phyloP scores from a whole-genome alignment of 768 basidiomycete genomes.

The Kwoniella newhampshirensis region DNA sequence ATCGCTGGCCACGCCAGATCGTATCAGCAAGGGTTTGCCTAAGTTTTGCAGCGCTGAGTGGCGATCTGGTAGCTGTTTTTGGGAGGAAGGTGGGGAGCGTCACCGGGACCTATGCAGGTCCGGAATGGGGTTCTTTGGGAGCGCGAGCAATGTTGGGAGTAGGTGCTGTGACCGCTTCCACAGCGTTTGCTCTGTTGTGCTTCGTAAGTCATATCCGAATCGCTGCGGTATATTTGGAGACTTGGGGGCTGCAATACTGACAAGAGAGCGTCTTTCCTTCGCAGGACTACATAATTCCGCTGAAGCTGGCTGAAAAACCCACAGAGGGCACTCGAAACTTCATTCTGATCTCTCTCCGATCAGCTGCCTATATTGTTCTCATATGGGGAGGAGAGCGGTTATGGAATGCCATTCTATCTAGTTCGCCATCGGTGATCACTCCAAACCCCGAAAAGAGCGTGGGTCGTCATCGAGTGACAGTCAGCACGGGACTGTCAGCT shows the following conservation, averaged over 20 bases:
- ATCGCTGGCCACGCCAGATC: constrained; percentile 2
- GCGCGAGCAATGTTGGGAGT: constrained; percentile 23
- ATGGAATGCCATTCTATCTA: constrained; percentile 14
- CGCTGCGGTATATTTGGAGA: too few relatives aligned
- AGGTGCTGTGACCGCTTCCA: constrained; percentile 25
- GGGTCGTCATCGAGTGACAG: constrained; percentile 5
- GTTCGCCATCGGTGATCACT: constrained; percentile 12
- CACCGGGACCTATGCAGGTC: constrained; percentile 20
- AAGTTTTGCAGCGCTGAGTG: constrained; percentile 26
- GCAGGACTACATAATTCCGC: constrained; percentile 34
- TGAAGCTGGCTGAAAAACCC: not conserved
- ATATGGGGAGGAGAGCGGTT: constrained; percentile 25
- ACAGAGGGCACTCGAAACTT: constrained; percentile 9
- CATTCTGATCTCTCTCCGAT: constrained; percentile 13
- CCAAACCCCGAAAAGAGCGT: constrained; percentile 34
- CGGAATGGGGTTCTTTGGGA: constrained; percentile 32
- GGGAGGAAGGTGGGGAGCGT: constrained; percentile 30
- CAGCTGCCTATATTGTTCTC: constrained; percentile 22
- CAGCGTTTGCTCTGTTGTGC: constrained; percentile 29
- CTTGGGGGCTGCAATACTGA: too few relatives aligned
- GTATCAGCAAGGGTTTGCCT: constrained; percentile 34
- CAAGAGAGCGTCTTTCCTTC: too few relatives aligned
- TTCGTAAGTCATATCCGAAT: constrained; percentile 27
- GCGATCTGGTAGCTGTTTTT: constrained; percentile 28
- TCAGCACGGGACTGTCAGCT: not conserved